Evolutionary conservation across 352 stramenopile species (phyloP), one percentile per base, ranked within the genome.

Genomic region (Globisporangium radiosum): DNA sequence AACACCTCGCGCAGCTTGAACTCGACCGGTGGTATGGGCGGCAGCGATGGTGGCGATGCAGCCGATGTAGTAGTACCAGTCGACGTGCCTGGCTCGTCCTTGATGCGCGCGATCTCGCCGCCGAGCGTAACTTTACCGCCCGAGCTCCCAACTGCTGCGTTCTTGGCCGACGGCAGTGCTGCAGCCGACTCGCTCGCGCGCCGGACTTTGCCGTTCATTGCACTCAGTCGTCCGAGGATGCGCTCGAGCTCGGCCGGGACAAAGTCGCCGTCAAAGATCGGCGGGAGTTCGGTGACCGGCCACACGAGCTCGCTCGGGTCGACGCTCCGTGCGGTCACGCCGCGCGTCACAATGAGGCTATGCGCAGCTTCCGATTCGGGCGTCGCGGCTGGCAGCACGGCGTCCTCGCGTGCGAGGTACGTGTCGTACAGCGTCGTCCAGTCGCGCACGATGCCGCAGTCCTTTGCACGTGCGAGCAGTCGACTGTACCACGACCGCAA

Each of bases 401-500:
- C 59, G 37, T 54, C 43, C 15, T 56, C 54, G 19, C 54, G 48
- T 15, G 65, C 58, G 49, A 94, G 82, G 57, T 90, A 92, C 4
- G 68, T 66, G 25, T 92, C 81, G 63, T 86, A 89, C 38, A 89
- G 68, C 7, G 72, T 92, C 36, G 75, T 80, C 78, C 78, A 92
- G 49, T 60, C 64, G 15, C 69, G 65, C 36, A 94, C 81, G 58
- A 94, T 94, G 7, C 68, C 61, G n/a, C 63, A 62, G 3, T 74
- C 60, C 52, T 92, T 73, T 1, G 79, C 77, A 63, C 85, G 87
- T 4, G 59, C 51, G 9, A 99, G 68, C 49, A 97, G 81, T 15
- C 75, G 72, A 58, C 90, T 84, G 70, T 99, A 99, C 96, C 96
- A 99, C 14, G 74, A 61, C 40, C 90, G 84, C 40, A 99, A 73